Percentiles rank a stretch among this genome's conserved stretches.
These are phyloP conservation scores for Erodium maritimum DNA, from an alignment of 345 rosid species.

Conservation along the genomic window DNA sequence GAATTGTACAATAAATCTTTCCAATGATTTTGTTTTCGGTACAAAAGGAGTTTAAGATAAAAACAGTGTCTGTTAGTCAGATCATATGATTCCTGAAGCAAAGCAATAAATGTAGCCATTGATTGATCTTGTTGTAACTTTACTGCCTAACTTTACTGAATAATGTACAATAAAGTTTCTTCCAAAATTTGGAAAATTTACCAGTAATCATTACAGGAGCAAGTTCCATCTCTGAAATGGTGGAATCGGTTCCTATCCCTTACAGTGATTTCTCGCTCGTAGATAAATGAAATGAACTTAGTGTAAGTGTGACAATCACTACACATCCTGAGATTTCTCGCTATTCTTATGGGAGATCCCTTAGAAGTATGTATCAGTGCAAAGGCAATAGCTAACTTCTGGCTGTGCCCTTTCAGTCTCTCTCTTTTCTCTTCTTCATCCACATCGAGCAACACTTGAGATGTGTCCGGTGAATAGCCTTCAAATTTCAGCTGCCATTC, in stretches of 20 bases:
- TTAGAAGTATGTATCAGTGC: conserved; percentile 42
- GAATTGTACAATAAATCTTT: too few relatives aligned
- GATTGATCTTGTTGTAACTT: too few relatives aligned
- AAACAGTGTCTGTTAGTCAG: too few relatives aligned
- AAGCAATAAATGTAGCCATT: too few relatives aligned
- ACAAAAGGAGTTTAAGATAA: too few relatives aligned
- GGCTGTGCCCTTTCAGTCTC: conserved; percentile 64
- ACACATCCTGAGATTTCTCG: conserved; percentile 75
- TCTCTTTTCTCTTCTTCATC: conserved; percentile 57
- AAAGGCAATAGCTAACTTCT: conserved; percentile 67
- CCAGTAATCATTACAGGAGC: conserved; percentile 70
- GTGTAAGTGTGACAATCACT: conserved; percentile 68
- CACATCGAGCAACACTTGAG: conserved; percentile 42
- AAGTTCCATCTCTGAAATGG: conserved; percentile 67
- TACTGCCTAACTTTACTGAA: too few relatives aligned
- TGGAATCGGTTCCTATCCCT: conserved; percentile 60
- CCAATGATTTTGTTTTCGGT: too few relatives aligned
- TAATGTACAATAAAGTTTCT: too few relatives aligned
- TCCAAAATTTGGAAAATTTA: conserved; percentile 15
- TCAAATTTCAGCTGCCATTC: conserved; percentile 83
- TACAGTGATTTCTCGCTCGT: conserved; percentile 49
- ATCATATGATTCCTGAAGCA: too few relatives aligned
- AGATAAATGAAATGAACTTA: conserved; percentile 51
- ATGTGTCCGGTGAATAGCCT: conserved; percentile 51
- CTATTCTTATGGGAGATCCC: conserved; percentile 46